Percentiles rank a stretch among this genome's conserved stretches.
Evolutionary conservation across 2,329 filamentous ascomycete genomes (phyloP).

Genomic region (Didymella pomorum): DNA sequence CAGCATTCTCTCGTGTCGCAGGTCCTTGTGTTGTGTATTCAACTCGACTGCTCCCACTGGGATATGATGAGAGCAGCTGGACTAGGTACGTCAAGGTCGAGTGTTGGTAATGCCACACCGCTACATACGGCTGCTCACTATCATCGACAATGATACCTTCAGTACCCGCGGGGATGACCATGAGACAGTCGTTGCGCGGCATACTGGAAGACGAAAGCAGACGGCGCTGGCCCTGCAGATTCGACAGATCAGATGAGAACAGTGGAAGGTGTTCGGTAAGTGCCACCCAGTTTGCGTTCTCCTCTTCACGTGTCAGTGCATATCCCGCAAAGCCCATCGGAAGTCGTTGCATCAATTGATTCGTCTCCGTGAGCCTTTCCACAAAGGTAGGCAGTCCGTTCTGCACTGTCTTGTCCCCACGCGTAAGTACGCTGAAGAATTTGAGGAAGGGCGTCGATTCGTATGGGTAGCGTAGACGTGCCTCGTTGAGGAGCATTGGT

Average conservation of each 20-base stretch:
- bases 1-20: conserved; percentile 67
- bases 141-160: conserved; percentile 78
- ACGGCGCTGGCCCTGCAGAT: conserved; percentile 35
- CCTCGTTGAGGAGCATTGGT: conserved; percentile 68
- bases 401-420: conserved; percentile 54
- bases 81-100: conserved; percentile 83
- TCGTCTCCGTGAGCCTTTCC: conserved; percentile 71
- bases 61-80: conserved; percentile 73
- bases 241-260: conserved; percentile 55
- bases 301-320: conserved; percentile 81
- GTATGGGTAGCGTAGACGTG: conserved; percentile 82
- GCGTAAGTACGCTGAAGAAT: conserved; percentile 71
- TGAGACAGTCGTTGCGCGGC: conserved; percentile 50
- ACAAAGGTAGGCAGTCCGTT: conserved; percentile 62
- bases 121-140: conserved; percentile 72
- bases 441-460: conserved; percentile 82
- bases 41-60: conserved; percentile 62
- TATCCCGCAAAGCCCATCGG: conserved; percentile 76
- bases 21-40: conserved; percentile 56
- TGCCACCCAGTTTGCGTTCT: conserved; percentile 80
- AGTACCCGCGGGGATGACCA: conserved; percentile 72
- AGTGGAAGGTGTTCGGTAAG: conserved; percentile 71
- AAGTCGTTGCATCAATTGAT: conserved; percentile 80
- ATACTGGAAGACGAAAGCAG: conserved; percentile 29
- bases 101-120: conserved; percentile 77